A percentile compares a stretch with the other conserved stretches of the same genome.
Evolutionary conservation across 371 early-diverging fungal genomes (phyloP).

Genomic region (Syncephalastrum sp.): DNA sequence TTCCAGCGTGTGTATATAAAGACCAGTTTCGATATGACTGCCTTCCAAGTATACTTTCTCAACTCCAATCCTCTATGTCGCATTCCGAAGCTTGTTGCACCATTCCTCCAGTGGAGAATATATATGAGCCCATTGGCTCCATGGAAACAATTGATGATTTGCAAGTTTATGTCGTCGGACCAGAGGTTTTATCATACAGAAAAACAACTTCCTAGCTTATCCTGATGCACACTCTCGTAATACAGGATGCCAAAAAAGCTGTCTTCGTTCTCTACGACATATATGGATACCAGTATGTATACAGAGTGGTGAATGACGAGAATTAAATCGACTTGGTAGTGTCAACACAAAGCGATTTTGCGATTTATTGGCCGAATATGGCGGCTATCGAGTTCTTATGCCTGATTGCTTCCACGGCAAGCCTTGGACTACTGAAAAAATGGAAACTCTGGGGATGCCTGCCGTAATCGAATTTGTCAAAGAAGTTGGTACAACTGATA

Average conservation of each 20-base stretch:
- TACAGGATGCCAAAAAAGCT: conserved; percentile 41
- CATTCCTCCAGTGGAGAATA: conserved; percentile 58
- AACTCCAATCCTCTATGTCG: conserved; percentile 34
- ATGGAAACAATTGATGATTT: conserved; percentile 47
- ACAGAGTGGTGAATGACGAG: too few species aligned
- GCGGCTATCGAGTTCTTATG: conserved; percentile 62
- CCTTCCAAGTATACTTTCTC: too few species aligned
- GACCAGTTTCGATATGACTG: too few species aligned
- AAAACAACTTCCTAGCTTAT: not conserved
- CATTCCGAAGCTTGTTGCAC: conserved; percentile 58
- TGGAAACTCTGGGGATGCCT: conserved; percentile 27
- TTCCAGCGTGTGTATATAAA: too few species aligned
- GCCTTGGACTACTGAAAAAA: conserved; percentile 20
- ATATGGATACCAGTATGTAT: conserved; percentile 39
- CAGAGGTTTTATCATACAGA: not conserved
- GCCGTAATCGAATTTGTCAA: conserved; percentile 26
- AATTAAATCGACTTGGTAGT: not conserved
- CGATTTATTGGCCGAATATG: conserved; percentile 58
- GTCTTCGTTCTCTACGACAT: conserved; percentile 50
- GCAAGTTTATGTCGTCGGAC: conserved; percentile 22
- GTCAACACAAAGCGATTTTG: conserved; percentile 61
- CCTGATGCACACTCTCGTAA: not conserved
- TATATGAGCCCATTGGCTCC: conserved; percentile 56
- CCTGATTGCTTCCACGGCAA: conserved; percentile 66
- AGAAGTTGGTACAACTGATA: conserved; percentile 38